Conservation (phyloP, 2,329 filamentous ascomycete species). For the Aspergillus tubingensis region DNA sequence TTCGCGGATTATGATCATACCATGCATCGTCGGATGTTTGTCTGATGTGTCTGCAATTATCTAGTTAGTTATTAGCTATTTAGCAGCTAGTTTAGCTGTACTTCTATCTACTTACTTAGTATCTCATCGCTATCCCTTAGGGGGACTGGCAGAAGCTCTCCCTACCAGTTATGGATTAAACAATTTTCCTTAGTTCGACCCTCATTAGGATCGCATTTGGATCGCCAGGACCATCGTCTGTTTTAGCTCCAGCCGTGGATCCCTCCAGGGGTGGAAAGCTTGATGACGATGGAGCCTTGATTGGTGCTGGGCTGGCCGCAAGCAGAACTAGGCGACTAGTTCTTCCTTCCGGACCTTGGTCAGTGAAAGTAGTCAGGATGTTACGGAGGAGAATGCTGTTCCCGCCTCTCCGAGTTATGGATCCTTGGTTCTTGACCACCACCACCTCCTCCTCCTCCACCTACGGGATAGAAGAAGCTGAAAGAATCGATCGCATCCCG, state of each 20-base stretch:
- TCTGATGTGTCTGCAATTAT: too few species aligned
- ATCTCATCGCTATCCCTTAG: too few species aligned
- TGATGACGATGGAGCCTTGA: constrained; percentile 5
- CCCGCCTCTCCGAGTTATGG: not conserved
- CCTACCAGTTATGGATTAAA: not conserved
- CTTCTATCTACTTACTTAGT: too few species aligned
- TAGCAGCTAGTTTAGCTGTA: too few species aligned
- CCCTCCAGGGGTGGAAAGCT: constrained; percentile 5
- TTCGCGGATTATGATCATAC: not conserved
- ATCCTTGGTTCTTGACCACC: not conserved
- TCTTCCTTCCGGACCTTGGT: constrained; percentile 5
- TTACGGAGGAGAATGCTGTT: not conserved
- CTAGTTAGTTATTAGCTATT: too few species aligned
- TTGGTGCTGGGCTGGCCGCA: constrained; percentile 3
- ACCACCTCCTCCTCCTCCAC: too few species aligned
- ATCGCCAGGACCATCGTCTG: constrained; percentile 7
- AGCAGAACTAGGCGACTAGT: not conserved
- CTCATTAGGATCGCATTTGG: not conserved
- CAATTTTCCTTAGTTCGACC: not conserved
- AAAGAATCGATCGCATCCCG: too few species aligned
- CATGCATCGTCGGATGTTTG: not conserved
- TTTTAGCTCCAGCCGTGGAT: constrained; percentile 8
- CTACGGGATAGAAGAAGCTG: too few species aligned
- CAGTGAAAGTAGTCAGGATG: constrained; percentile 1
- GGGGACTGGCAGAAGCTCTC: too few species aligned